These are phyloP conservation scores for Galeopsis tetrahit DNA, from an alignment of 257 asterid genomes.

Conservation along the genomic window DNA sequence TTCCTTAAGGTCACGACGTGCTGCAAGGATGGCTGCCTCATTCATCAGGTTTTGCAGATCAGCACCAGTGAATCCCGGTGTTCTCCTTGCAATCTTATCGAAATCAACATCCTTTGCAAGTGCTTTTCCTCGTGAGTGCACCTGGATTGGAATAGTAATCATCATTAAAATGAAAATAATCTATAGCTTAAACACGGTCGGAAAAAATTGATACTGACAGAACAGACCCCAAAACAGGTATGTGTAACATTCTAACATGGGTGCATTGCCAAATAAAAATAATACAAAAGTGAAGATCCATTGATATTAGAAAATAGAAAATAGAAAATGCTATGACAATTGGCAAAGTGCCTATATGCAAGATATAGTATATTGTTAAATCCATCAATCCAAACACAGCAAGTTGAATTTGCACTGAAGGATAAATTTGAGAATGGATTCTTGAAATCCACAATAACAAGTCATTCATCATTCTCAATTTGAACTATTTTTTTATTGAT, in stretches of 20 bases:
- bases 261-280: not conserved
- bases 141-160: slow-evolving; percentile 55
- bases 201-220: not conserved
- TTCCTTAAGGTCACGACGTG: slow-evolving; percentile 94
- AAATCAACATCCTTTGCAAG: slow-evolving; percentile 97
- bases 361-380: not conserved
- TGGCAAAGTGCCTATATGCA: not conserved
- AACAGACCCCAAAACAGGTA: not conserved
- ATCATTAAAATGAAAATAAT: not conserved
- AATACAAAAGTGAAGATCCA: not conserved
- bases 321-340: not conserved
- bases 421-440: not conserved
- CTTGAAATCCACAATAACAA: not conserved
- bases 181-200: not conserved
- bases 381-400: not conserved
- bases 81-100: slow-evolving; percentile 90
- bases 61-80: slow-evolving; percentile 99
- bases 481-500: not conserved
- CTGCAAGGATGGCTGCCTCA: slow-evolving; percentile 99
- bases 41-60: slow-evolving; percentile 99
- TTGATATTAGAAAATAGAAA: not conserved
- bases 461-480: not conserved
- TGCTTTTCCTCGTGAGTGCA: slow-evolving; percentile 95
- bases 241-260: not conserved
- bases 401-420: not conserved